phyloP scores from a whole-genome alignment of 345 rosid genomes.

The Eucalyptus fibrosa region DNA sequence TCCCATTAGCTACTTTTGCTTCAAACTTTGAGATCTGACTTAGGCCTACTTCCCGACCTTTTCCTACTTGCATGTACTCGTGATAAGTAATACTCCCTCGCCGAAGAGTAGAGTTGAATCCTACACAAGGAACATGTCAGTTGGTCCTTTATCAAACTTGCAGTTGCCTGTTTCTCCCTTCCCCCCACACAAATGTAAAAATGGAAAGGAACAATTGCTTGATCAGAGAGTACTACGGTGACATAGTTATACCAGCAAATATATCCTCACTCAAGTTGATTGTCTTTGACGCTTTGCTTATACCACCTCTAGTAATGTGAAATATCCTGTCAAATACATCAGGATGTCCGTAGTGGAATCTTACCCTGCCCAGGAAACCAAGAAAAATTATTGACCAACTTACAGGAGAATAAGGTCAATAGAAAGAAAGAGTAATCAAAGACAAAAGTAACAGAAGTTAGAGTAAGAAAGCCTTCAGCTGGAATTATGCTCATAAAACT shows the following conservation, averaged over 20 bases:
- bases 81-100: constrained; percentile 78
- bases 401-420: neutral
- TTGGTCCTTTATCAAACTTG: neutral
- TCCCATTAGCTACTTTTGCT: constrained; percentile 96
- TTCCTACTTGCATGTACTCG: constrained; percentile 93
- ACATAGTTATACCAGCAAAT: constrained; percentile 55
- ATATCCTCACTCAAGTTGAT: constrained; percentile 91
- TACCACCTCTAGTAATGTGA: constrained; percentile 96
- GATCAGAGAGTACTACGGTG: neutral
- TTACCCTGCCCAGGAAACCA: constrained; percentile 40
- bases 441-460: neutral
- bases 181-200: neutral
- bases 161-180: neutral
- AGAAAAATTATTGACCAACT: neutral
- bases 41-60: constrained; percentile 97
- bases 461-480: neutral
- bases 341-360: constrained; percentile 97
- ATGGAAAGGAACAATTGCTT: neutral
- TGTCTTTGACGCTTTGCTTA: constrained; percentile 96
- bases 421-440: neutral
- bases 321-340: constrained; percentile 90
- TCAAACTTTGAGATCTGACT: constrained; percentile 95
- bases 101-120: constrained; percentile 69
- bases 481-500: neutral
- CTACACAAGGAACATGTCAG: constrained; percentile 17